Conservation (phyloP, 371 early-diverging fungal genomes). For the Mortierella sp. region DNA sequence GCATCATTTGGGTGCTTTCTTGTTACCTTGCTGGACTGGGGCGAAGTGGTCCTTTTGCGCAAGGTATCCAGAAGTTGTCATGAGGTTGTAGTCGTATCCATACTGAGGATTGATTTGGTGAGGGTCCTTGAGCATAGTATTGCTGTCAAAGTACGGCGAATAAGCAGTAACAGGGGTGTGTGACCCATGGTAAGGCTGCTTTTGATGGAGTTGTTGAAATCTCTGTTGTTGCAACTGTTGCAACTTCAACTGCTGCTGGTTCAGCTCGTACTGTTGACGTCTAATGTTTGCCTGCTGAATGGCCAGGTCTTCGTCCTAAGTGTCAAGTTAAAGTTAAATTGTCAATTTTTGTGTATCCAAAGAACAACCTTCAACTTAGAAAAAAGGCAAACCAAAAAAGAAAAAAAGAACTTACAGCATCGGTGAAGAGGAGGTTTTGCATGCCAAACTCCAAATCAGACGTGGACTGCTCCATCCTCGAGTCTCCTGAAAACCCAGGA, state of each 20-base stretch:
- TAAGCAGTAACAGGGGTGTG: slow-evolving; percentile 56
- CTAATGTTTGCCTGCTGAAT: slow-evolving; percentile 59
- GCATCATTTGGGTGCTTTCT: neutral
- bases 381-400: neutral
- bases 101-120: slow-evolving; percentile 47
- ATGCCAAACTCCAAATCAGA: slow-evolving; percentile 56
- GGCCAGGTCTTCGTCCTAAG: slow-evolving; percentile 57
- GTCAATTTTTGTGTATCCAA: neutral
- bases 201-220: slow-evolving; percentile 46
- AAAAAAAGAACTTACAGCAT: slow-evolving; percentile 53
- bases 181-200: slow-evolving; percentile 46
- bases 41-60: slow-evolving; percentile 41
- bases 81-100: slow-evolving; percentile 42
- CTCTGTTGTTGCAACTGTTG: slow-evolving; percentile 61
- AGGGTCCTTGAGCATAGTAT: slow-evolving; percentile 44
- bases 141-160: slow-evolving; percentile 54
- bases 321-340: neutral
- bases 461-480: slow-evolving; percentile 28
- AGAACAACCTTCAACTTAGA: neutral
- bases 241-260: slow-evolving; percentile 60
- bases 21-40: slow-evolving; percentile 35
- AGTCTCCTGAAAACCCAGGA: slow-evolving; percentile 48
- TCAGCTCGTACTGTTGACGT: slow-evolving; percentile 54
- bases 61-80: slow-evolving; percentile 36
- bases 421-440: slow-evolving; percentile 51